Evolutionary conservation across 169 alveolate species (phyloP).

Genomic region (Cryptosporidium xiaoi): DNA sequence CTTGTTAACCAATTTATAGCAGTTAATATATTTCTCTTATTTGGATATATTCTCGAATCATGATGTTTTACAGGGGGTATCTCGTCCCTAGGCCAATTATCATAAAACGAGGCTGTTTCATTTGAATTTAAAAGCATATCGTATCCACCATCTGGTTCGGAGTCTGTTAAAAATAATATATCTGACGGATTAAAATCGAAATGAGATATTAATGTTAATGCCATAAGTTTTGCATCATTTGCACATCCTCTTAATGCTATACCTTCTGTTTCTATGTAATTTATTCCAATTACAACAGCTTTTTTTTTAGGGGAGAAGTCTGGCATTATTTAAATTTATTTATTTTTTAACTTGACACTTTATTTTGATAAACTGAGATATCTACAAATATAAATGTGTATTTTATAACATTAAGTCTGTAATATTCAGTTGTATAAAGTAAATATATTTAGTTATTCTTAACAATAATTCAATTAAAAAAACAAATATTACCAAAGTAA

Average conservation of each 20-base stretch:
- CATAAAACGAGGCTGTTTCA: slow-evolving; percentile 77
- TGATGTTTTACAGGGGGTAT: slow-evolving; percentile 77
- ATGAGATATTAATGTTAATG: slow-evolving; percentile 84
- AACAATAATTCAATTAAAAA: too few species aligned
- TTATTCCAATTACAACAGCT: slow-evolving; percentile 91
- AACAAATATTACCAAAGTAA: too few species aligned
- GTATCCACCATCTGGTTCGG: slow-evolving; percentile 80
- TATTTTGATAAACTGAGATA: too few species aligned
- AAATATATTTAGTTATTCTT: too few species aligned
- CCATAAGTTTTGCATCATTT: slow-evolving; percentile 89
- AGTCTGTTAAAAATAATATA: slow-evolving; percentile 84
- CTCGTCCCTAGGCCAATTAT: slow-evolving; percentile 79
- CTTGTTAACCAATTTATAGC: slow-evolving; percentile 88
- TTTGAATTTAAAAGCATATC: slow-evolving; percentile 51
- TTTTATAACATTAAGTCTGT: too few species aligned
- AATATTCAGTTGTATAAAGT: too few species aligned
- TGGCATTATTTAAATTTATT: too few species aligned
- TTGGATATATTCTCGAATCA: slow-evolving; percentile 81
- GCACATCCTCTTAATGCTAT: slow-evolving; percentile 86
- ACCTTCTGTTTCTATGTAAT: slow-evolving; percentile 81
- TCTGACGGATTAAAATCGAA: slow-evolving; percentile 84
- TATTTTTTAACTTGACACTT: too few species aligned
- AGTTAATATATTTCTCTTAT: slow-evolving; percentile 84
- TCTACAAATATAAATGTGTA: too few species aligned
- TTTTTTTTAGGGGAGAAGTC: slow-evolving; percentile 73